Evolutionary conservation across 192 early-diverging fungal species (phyloP).

Genomic region (Coemansia sp.): DNA sequence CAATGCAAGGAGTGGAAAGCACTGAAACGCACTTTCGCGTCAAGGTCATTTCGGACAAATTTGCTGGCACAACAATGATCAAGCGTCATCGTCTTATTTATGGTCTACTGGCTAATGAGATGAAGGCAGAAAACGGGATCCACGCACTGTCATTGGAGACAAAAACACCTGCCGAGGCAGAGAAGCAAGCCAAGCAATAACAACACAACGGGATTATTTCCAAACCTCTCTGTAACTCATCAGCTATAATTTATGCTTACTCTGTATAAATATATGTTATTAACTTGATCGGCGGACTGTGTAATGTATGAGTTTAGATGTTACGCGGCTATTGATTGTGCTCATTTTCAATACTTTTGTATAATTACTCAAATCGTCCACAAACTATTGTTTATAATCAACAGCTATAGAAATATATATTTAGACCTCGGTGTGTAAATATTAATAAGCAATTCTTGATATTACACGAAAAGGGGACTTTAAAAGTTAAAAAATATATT

Average conservation of each 20-base stretch:
- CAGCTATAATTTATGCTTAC: neutral
- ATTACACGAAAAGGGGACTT: too few relatives aligned
- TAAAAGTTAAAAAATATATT: too few relatives aligned
- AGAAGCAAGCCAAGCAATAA: conserved; percentile 55
- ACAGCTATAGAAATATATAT: too few relatives aligned
- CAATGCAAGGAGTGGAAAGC: conserved; percentile 77
- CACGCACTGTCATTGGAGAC: conserved; percentile 80
- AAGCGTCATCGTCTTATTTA: conserved; percentile 74
- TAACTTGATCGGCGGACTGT: too few relatives aligned
- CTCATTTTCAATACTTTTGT: too few relatives aligned
- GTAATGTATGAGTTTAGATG: too few relatives aligned
- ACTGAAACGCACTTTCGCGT: conserved; percentile 85
- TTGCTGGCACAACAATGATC: conserved; percentile 50
- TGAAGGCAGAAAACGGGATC: conserved; percentile 70
- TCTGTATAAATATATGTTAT: neutral
- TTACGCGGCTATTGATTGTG: too few relatives aligned
- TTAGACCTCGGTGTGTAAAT: too few relatives aligned
- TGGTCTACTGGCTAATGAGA: conserved; percentile 61
- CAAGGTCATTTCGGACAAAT: conserved; percentile 68
- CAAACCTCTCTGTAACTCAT: neutral
- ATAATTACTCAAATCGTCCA: too few relatives aligned
- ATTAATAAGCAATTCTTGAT: too few relatives aligned
- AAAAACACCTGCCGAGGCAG: conserved; percentile 59
- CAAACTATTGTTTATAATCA: too few relatives aligned
- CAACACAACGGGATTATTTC: neutral